A percentile compares a stretch with the other conserved stretches of the same genome.
These are phyloP conservation scores for Lignosus rhinocerotis DNA, from an alignment of 1,284 basidiomycete genomes.

Conservation along the genomic window DNA sequence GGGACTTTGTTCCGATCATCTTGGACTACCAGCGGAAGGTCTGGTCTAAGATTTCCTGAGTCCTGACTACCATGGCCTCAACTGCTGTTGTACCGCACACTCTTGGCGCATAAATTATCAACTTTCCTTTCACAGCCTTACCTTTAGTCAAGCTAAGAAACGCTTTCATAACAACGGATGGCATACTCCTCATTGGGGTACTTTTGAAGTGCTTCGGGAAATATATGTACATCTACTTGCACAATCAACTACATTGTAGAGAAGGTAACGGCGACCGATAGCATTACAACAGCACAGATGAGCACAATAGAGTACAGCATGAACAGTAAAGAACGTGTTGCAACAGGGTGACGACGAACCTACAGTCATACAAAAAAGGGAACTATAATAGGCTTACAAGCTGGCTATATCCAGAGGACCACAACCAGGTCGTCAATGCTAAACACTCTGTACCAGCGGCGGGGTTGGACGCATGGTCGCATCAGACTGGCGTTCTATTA, in stretches of 20 bases:
- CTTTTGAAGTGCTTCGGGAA: too few relatives aligned
- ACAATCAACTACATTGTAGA: neutral
- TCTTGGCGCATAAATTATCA: constrained; percentile 16
- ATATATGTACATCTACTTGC: neutral
- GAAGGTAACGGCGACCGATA: neutral
- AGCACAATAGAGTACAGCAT: neutral
- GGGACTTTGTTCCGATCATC: constrained; percentile 84
- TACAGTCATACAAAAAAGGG: neutral
- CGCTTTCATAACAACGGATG: too few relatives aligned
- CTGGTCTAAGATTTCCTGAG: constrained; percentile 41
- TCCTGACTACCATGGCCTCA: neutral
- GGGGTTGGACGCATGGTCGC: constrained; percentile 7
- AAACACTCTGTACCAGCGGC: constrained; percentile 7
- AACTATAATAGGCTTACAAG: too few relatives aligned
- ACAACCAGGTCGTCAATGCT: constrained; percentile 2
- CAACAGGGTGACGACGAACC: neutral
- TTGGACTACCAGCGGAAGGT: constrained; percentile 82
- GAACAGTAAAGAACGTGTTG: neutral
- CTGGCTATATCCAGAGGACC: neutral
- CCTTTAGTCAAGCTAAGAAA: too few relatives aligned
- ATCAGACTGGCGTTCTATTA: constrained; percentile 9
- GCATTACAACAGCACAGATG: neutral
- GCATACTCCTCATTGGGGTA: too few relatives aligned
- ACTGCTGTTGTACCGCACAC: neutral
- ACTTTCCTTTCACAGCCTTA: neutral